These are phyloP conservation scores for Phytophthora aleatoria DNA, from an alignment of 352 stramenopile species.

Conservation along the genomic window DNA sequence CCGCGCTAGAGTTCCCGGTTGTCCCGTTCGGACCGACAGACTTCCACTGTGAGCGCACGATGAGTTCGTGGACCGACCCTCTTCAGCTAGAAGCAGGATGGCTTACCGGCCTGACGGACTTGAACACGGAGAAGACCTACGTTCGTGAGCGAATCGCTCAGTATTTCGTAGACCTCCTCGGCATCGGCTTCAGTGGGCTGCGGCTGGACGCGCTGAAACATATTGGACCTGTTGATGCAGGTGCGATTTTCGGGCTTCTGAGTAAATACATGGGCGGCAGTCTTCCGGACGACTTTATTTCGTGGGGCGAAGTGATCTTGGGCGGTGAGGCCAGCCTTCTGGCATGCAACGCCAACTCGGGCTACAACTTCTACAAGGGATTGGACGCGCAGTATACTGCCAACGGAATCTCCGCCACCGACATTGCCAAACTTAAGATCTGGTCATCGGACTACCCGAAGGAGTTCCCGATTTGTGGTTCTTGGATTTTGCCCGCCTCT, in stretches of 20 bases:
- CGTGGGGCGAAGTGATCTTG: slow-evolving; percentile 60
- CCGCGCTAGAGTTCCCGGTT: slow-evolving; percentile 61
- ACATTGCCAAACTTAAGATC: slow-evolving; percentile 80
- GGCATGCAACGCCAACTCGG: slow-evolving; percentile 55
- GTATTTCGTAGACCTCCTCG: slow-evolving; percentile 74
- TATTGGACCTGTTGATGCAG: slow-evolving; percentile 54
- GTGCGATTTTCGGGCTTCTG: slow-evolving; percentile 54
- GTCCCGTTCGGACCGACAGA: slow-evolving; percentile 61
- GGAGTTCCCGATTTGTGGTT: slow-evolving; percentile 54
- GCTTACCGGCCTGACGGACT: slow-evolving; percentile 48
- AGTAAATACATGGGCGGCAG: slow-evolving; percentile 65
- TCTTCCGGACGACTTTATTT: slow-evolving; percentile 62
- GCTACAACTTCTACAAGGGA: slow-evolving; percentile 70
- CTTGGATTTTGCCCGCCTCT: slow-evolving; percentile 63
- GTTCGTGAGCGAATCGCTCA: slow-evolving; percentile 71
- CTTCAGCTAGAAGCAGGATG: slow-evolving; percentile 49
- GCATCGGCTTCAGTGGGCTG: slow-evolving; percentile 72
- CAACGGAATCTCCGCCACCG: slow-evolving; percentile 49
- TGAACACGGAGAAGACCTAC: slow-evolving; percentile 64
- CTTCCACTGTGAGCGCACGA: slow-evolving; percentile 63
- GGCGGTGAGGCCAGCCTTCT: slow-evolving; percentile 45
- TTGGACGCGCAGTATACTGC: slow-evolving; percentile 51
- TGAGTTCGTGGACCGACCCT: slow-evolving; percentile 46
- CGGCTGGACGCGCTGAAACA: slow-evolving; percentile 73
- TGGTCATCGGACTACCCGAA: slow-evolving; percentile 79